Base-by-base conservation (phyloP, 768 basidiomycete genomes). In the Xanthoconium purpureum region DNA sequence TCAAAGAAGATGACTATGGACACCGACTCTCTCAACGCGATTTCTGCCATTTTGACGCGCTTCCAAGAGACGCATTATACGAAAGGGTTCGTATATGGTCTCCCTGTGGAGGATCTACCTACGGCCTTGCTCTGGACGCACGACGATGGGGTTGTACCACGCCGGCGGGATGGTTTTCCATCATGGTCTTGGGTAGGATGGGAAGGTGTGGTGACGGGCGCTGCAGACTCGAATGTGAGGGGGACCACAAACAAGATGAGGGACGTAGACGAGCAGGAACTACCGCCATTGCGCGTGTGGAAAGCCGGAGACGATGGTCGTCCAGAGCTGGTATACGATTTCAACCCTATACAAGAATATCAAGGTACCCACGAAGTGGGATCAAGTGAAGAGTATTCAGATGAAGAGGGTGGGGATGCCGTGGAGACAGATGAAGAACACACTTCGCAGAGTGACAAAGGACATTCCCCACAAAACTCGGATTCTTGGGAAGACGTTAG, bases 181-280 rank as follows among this genome's bases (percentile, higher is more conserved):
- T 17, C 52, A 6, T 58, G 58, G 58, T 60, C 63, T n/a, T 61
- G 60, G 60, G 52, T 38, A 11, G 57, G 55, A 3, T 64, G 59
- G 57, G 52, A 58, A 3, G 57, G 55, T 3, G 36, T 0, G 12
- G 54, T 56, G 13, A 40, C 2, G 20, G 39, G 30, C 8, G 20
- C 38, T 8, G 18, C 30, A 5, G 18, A 44, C n/a, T 7, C 35
- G 11, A 0, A 29, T 5, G 18, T 24, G 24, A 24, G 24, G 24
- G 24, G 24, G 24, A 24, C 24, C 24, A 24, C 24, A 24, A 24
- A 24, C 24, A 24, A 24, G 24, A 24, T 24, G 24, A 24, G 24
- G 24, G 24, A 24, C 24, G 24, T 24, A 24, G 24, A 24, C 4
- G 24, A 24, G 24, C 13, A 40, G 0, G 33, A 9, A 24, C 1